Conservation (phyloP, 2,329 filamentous ascomycete species). For the Trichoderma oligosporum region DNA sequence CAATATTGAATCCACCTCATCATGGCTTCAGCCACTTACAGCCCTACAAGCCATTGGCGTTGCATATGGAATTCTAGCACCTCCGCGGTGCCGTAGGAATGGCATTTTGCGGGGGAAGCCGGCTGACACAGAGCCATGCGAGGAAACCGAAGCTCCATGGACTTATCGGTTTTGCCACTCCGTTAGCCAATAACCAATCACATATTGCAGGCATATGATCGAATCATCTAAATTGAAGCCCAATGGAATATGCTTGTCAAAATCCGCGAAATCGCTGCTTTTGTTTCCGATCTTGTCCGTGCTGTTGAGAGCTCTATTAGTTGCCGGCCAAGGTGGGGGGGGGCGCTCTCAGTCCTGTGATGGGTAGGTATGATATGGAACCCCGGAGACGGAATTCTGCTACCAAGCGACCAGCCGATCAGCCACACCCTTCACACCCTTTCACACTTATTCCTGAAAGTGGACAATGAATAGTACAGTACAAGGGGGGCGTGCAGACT, state of each 20-base stretch:
- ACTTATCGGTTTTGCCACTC: conserved; percentile 9
- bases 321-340: conserved; percentile 7
- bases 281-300: conserved; percentile 11
- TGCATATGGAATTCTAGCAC: neutral
- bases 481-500: neutral
- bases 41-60: conserved; percentile 1
- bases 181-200: neutral
- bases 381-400: neutral
- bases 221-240: conserved; percentile 1
- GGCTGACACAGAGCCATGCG: conserved; percentile 7
- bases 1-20: neutral
- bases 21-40: neutral
- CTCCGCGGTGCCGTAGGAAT: conserved; percentile 1
- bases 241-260: neutral
- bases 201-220: neutral
- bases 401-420: neutral
- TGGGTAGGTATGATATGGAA: neutral
- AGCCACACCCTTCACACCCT: conserved; percentile 3
- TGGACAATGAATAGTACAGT: neutral
- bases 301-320: neutral
- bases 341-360: conserved; percentile 14
- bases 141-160: conserved; percentile 10
- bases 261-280: neutral
- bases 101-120: conserved; percentile 12
- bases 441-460: neutral